A percentile compares a stretch with the other conserved stretches of the same genome.
These are phyloP conservation scores for Tolypocladium paradoxum DNA, from an alignment of 2,329 filamentous ascomycete species.

Conservation along the genomic window DNA sequence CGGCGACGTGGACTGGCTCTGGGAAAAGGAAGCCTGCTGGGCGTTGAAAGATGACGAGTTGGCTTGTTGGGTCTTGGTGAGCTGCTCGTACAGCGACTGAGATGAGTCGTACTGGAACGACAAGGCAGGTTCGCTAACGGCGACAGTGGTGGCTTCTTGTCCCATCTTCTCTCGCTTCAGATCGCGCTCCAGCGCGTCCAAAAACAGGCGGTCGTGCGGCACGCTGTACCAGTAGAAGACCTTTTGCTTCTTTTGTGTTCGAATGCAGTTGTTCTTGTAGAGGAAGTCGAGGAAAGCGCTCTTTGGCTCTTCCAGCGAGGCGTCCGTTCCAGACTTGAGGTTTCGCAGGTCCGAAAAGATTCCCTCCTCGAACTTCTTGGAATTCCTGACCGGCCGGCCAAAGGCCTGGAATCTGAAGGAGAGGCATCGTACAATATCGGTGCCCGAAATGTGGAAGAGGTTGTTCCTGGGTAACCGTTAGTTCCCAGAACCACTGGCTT, in stretches of 20 bases:
- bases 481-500: not conserved
- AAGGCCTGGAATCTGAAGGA: slow-evolving; percentile 98
- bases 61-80: slow-evolving; percentile 98
- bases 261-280: slow-evolving; percentile 99
- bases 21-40: slow-evolving; percentile 57
- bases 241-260: slow-evolving; percentile 99
- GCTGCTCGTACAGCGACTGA: slow-evolving; percentile 96
- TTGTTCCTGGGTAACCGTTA: slow-evolving; percentile 51
- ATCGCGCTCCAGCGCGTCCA: slow-evolving; percentile 93
- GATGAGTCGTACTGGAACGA: slow-evolving; percentile 99
- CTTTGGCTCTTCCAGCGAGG: slow-evolving; percentile 96
- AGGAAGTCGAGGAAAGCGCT: slow-evolving; percentile 96
- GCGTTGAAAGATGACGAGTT: slow-evolving; percentile 95
- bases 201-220: slow-evolving; percentile 91
- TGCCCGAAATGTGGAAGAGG: slow-evolving; percentile 97
- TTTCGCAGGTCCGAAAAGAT: slow-evolving; percentile 99
- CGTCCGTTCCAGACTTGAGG: slow-evolving; percentile 95
- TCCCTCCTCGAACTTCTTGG: slow-evolving; percentile 98
- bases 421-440: slow-evolving; percentile 95
- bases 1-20: slow-evolving; percentile 76
- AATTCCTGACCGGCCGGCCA: slow-evolving; percentile 96
- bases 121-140: slow-evolving; percentile 90
- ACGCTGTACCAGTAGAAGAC: slow-evolving; percentile 99
- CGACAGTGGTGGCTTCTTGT: slow-evolving; percentile 93
- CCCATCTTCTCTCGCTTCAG: slow-evolving; percentile 99